Percentiles rank a stretch among this genome's conserved stretches.
These are phyloP conservation scores for Collybia nuda DNA, from an alignment of 768 basidiomycete species.

Conservation along the genomic window DNA sequence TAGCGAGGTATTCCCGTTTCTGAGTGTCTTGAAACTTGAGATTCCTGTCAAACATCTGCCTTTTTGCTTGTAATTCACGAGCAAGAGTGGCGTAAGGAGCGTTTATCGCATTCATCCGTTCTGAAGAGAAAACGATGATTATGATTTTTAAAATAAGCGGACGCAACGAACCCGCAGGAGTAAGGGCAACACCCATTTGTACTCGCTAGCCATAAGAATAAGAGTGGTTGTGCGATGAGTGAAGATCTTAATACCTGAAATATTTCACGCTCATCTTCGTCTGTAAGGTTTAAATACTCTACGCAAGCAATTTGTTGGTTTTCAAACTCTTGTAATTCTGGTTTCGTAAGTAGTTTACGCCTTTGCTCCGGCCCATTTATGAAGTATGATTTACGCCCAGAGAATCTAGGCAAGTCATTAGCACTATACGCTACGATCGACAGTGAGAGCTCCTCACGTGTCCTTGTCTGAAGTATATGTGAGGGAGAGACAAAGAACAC, in stretches of 20 bases:
- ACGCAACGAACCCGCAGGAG: constrained; percentile 39
- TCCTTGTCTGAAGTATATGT: neutral
- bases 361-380: constrained; percentile 15
- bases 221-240: neutral
- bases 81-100: constrained; percentile 44
- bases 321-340: constrained; percentile 32
- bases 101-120: constrained; percentile 49
- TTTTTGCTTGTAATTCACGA: constrained; percentile 16
- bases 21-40: too few species aligned
- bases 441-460: neutral
- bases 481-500: neutral
- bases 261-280: constrained; percentile 64
- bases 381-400: constrained; percentile 19
- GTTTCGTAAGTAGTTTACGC: constrained; percentile 15
- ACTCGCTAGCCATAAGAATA: constrained; percentile 36
- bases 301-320: constrained; percentile 50
- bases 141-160: neutral
- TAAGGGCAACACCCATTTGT: constrained; percentile 49
- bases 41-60: too few species aligned
- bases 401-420: too few species aligned
- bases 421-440: neutral
- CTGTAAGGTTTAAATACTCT: constrained; percentile 49
- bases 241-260: constrained; percentile 42
- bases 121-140: constrained; percentile 21
- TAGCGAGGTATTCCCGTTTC: too few species aligned